Base-by-base conservation (phyloP, 306 rosid genomes). In the Morella rubra region DNA sequence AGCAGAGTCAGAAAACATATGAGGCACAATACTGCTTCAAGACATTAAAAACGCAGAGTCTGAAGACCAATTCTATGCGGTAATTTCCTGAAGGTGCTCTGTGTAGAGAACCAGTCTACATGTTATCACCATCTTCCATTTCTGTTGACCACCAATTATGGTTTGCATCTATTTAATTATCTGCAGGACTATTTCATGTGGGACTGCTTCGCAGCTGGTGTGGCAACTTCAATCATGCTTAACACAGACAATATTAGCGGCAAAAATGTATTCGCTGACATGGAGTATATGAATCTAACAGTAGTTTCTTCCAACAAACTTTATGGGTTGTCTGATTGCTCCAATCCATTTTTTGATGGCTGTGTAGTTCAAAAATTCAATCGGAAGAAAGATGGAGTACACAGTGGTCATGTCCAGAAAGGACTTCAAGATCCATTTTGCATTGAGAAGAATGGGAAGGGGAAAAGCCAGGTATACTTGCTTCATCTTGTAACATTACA, bases 171-270 rank as follows among this genome's bases (percentile, higher is more conserved):
- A 49, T 49, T 69, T 40, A 45, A 54, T 62, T 75, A 58, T 70
- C 75, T 44, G 78, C 90, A 95, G 98, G 88, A 89, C 76, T 90
- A 92, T 83, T 95, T 88, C 69, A 86, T 92, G 97, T 95, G 99
- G 99, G 99, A 92, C 77, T 88, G 97, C 19, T 92, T 92, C 60
- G 74, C 89, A 68, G 71, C 93, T 81, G 97, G 97, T 62, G 86
- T 95, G 59, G 99, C 99, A 2, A 58, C 81, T 56, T 92, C 99
- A 60, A 89, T 77, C 85, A 95, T 95, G 97, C 84, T 86, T 11
- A 92, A 90, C 77, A 61, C 88, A 46, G 71, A 78, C 61, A 79
- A 84, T 22, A 50, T 44, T 5, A 15, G 84, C 8, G 92, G 93
- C 8, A 85, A 88, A 77, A 95, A 95, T 85, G 97, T 90, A 76